Percentiles rank a stretch among this genome's conserved stretches.
These are phyloP conservation scores for Candida germanica DNA, from an alignment of 805 yeast species.

Conservation along the genomic window DNA sequence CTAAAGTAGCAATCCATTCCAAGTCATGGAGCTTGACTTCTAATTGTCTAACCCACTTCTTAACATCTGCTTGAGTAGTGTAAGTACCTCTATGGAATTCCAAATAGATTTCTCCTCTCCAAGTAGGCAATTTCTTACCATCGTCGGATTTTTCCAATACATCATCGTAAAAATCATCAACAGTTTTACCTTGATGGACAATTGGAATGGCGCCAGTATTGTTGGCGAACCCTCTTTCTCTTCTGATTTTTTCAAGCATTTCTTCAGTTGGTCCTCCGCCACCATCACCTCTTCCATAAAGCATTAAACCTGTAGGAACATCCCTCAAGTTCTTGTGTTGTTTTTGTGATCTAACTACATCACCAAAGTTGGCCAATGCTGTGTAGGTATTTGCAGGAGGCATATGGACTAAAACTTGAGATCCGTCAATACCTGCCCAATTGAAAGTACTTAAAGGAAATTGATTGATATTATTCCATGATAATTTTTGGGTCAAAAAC, in stretches of 20 bases:
- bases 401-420: conserved; percentile 94
- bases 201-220: conserved; percentile 84
- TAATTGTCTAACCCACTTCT: conserved; percentile 70
- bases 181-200: conserved; percentile 71
- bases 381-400: conserved; percentile 97
- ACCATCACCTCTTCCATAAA: conserved; percentile 95
- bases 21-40: conserved; percentile 81
- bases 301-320: conserved; percentile 74
- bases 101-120: conserved; percentile 92
- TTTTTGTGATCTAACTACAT: conserved; percentile 71
- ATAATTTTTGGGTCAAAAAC: conserved; percentile 87
- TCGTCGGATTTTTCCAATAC: conserved; percentile 59
- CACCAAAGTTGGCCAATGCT: conserved; percentile 90
- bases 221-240: conserved; percentile 85
- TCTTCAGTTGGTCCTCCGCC: conserved; percentile 98
- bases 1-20: conserved; percentile 77
- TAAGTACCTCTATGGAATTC: conserved; percentile 98
- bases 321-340: conserved; percentile 84
- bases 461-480: conserved; percentile 92
- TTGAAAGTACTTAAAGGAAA: conserved; percentile 91
- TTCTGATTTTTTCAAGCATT: conserved; percentile 87
- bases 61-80: conserved; percentile 87
- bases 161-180: conserved; percentile 75
- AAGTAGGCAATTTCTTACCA: conserved; percentile 71
- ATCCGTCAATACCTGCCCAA: conserved; percentile 93